Conservation (phyloP, 75 land plant genomes). For the Azolla pinnata region DNA sequence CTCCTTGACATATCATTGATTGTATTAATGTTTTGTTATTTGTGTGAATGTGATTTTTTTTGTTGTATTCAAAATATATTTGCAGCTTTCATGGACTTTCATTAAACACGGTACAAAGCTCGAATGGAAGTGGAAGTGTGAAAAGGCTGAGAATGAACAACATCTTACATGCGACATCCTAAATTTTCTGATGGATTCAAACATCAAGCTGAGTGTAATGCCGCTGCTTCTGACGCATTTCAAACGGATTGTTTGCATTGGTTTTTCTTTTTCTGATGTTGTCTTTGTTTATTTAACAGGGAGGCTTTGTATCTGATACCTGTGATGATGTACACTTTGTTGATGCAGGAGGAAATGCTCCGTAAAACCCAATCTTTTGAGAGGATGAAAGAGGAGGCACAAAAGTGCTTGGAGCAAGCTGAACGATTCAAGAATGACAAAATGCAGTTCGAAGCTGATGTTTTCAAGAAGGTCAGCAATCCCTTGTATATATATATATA, state of each 20-base stretch:
- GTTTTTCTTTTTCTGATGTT: too few relatives aligned
- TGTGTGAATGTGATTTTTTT: not conserved
- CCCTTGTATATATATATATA: too few relatives aligned
- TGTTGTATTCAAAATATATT: not conserved
- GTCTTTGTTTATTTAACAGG: not conserved
- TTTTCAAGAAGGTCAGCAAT: slow-evolving; percentile 46
- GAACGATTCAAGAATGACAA: slow-evolving; percentile 54
- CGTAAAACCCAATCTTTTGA: slow-evolving; percentile 54
- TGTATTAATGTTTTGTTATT: too few relatives aligned
- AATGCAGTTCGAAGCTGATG: slow-evolving; percentile 55
- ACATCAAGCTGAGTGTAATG: slow-evolving; percentile 47
- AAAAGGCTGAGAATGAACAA: slow-evolving; percentile 40
- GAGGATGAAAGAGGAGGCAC: slow-evolving; percentile 59
- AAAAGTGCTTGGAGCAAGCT: slow-evolving; percentile 57
- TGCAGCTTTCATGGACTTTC: slow-evolving; percentile 71
- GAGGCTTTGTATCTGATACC: too few relatives aligned
- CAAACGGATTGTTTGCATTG: too few relatives aligned
- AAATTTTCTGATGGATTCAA: slow-evolving; percentile 76
- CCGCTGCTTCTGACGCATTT: not conserved
- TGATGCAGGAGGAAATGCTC: slow-evolving; percentile 62
- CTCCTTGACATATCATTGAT: too few relatives aligned
- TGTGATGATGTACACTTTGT: too few relatives aligned
- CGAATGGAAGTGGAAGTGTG: slow-evolving; percentile 71
- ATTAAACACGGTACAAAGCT: slow-evolving; percentile 60
- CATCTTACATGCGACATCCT: slow-evolving; percentile 40